Conservation (phyloP, 495 filamentous ascomycete species). For the Talaromyces stipitatus region DNA sequence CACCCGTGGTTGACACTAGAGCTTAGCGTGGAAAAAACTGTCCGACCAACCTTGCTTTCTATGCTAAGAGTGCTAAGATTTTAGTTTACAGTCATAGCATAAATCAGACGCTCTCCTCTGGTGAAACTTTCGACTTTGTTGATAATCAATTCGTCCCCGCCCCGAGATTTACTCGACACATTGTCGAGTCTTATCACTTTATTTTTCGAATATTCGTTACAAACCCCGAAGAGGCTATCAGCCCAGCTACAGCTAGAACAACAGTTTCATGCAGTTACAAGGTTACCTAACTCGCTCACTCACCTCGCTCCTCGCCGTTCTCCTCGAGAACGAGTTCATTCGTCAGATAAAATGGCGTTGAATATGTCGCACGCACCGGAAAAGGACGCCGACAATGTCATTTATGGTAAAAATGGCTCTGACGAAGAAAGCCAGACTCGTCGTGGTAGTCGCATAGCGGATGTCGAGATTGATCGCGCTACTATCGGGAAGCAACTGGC, state of each 20-base stretch:
- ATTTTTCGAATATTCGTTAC: neutral
- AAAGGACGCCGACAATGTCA: conserved; percentile 14
- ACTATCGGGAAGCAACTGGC: conserved; percentile 66
- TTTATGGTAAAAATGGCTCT: conserved; percentile 14
- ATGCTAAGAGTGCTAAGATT: neutral
- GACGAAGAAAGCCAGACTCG: conserved; percentile 28
- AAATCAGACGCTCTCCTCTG: neutral
- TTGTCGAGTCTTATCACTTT: neutral
- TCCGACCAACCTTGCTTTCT: neutral
- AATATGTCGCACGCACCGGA: neutral
- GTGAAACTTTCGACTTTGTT: neutral
- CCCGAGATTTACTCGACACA: neutral
- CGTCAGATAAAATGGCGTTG: conserved; percentile 37
- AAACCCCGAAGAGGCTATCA: neutral
- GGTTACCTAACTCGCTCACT: conserved; percentile 15
- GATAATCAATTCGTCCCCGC: neutral
- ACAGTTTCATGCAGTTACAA: conserved; percentile 32
- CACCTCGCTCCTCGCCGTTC: conserved; percentile 21
- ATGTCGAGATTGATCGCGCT: conserved; percentile 23
- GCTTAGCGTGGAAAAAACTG: conserved; percentile 2
- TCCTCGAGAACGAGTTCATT: conserved; percentile 29
- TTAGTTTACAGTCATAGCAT: too few relatives aligned
- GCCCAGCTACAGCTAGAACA: neutral
- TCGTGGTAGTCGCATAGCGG: conserved; percentile 8
- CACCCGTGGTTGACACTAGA: conserved; percentile 1